Base-by-base conservation (phyloP, 768 basidiomycete genomes). In the Cyathus striatus region DNA sequence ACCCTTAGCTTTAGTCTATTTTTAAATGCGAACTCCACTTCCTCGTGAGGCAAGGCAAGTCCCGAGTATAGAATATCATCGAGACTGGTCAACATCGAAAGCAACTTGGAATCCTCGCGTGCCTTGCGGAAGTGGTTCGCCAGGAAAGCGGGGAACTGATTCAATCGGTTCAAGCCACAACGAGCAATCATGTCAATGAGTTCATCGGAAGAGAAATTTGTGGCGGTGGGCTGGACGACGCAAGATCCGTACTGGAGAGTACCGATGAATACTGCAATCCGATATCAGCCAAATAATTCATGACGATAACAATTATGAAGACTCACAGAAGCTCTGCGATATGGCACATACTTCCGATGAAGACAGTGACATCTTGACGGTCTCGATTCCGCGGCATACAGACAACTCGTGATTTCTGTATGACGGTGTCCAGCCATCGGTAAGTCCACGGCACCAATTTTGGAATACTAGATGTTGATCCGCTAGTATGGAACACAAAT, bases 401-500 rank as follows among this genome's bases (percentile, higher is more conserved):
- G 42, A 76, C 68, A 46, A 72, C 68, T 45, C 65, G 57, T 27
- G 83, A 78, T 60, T 90, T 90, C n/a, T 68, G 52, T 40, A 80
- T 62, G 2, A 75, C 76, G n/a, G 73, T 61, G 47, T 76, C 62
- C 22, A 90, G 49, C 87, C 86, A 89, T 22, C 64, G 72, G 50
- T 77, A 79, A 52, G 64, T 83, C 61, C 83, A 82, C 13, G 78
- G 84, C 0, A 90, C 82, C 21, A 89, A 78, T 55, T 87, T 89
- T 1, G 87, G 87, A 53, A 78, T 83, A 38, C 86, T 86, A n/a
- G 85, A 88, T 5, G 87, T 89, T 27, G 86, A 88, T 13, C 87
- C 87, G 45, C 81, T 83, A 6, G 87, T 88, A 59, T 87, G 87
- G 69, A 86, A 89, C 41, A 87, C 66, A 67, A 88, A 79, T 36